Percentiles rank a stretch among this genome's conserved stretches.
These are phyloP conservation scores for Epichloe amarillans DNA, from an alignment of 2,329 filamentous ascomycete genomes.

Conservation along the genomic window DNA sequence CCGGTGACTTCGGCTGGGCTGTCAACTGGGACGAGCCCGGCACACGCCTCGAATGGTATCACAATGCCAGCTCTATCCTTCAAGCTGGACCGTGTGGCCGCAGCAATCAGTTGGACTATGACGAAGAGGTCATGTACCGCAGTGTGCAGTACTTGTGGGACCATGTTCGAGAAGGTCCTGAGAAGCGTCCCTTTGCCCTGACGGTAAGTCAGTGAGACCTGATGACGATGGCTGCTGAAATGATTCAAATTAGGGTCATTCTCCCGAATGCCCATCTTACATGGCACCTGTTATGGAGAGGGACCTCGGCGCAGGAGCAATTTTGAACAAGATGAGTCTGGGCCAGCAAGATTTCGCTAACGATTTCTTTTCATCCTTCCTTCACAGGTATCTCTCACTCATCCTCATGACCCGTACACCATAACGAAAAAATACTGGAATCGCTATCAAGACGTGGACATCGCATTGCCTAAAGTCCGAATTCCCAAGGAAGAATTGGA, in stretches of 20 bases:
- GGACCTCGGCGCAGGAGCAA: not conserved
- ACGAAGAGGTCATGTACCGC: conserved; percentile 91
- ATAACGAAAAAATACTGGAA: conserved; percentile 91
- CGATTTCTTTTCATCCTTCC: not conserved
- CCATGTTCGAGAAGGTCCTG: conserved; percentile 66
- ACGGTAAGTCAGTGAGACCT: conserved; percentile 34
- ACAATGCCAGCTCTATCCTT: conserved; percentile 87
- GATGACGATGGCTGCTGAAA: not conserved
- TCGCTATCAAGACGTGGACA: conserved; percentile 76
- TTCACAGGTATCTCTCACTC: conserved; percentile 66
- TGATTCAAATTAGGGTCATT: not conserved
- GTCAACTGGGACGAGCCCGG: conserved; percentile 93
- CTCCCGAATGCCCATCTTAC: not conserved
- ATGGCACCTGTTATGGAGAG: not conserved
- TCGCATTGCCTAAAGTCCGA: conserved; percentile 64
- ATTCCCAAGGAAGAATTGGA: conserved; percentile 71
- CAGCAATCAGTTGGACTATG: conserved; percentile 91
- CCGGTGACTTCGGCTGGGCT: conserved; percentile 85
- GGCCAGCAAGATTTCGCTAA: not conserved
- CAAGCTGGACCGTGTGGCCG: conserved; percentile 80
- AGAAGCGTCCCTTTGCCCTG: conserved; percentile 67
- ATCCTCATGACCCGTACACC: conserved; percentile 90
- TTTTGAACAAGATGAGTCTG: not conserved
- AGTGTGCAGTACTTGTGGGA: conserved; percentile 84
- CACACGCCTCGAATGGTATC: conserved; percentile 81